phyloP scores from a whole-genome alignment of 2,329 filamentous ascomycete genomes.

The Epichloe glyceriae region DNA sequence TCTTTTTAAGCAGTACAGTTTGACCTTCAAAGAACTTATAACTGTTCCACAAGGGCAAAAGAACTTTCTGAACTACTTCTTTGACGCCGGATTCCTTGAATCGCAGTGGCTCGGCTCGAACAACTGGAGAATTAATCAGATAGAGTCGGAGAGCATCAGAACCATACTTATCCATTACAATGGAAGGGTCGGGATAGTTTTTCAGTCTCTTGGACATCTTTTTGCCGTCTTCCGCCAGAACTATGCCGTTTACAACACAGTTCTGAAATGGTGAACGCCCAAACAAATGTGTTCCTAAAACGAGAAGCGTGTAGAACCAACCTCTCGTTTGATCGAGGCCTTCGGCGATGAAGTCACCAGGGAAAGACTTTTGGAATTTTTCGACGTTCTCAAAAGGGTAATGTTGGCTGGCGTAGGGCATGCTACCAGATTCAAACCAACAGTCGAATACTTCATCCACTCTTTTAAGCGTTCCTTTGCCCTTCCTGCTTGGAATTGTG shows the following conservation, averaged over 20 bases:
- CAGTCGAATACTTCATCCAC: conserved; percentile 90
- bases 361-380: conserved; percentile 67
- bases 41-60: conserved; percentile 88
- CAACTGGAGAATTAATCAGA: conserved; percentile 91
- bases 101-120: conserved; percentile 75
- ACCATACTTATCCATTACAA: conserved; percentile 79
- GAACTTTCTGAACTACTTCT: conserved; percentile 84
- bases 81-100: conserved; percentile 92
- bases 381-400: conserved; percentile 87
- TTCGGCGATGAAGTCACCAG: conserved; percentile 89
- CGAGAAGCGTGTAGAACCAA: conserved; percentile 91
- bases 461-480: conserved; percentile 69
- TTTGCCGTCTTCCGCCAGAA: conserved; percentile 87
- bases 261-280: conserved; percentile 82
- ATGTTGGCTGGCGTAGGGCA: conserved; percentile 85
- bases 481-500: conserved; percentile 81
- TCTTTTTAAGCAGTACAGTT: conserved; percentile 74
- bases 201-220: conserved; percentile 98
- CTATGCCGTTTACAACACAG: conserved; percentile 91
- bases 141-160: conserved; percentile 91
- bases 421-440: conserved; percentile 93
- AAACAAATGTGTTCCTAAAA: conserved; percentile 80
- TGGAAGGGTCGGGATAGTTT: conserved; percentile 81
- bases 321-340: conserved; percentile 87
- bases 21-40: conserved; percentile 95